Percentiles rank a stretch among this genome's conserved stretches.
These are phyloP conservation scores for Dryadomyces quercus-mongolicae DNA, from an alignment of 2,329 filamentous ascomycete genomes.

Conservation along the genomic window DNA sequence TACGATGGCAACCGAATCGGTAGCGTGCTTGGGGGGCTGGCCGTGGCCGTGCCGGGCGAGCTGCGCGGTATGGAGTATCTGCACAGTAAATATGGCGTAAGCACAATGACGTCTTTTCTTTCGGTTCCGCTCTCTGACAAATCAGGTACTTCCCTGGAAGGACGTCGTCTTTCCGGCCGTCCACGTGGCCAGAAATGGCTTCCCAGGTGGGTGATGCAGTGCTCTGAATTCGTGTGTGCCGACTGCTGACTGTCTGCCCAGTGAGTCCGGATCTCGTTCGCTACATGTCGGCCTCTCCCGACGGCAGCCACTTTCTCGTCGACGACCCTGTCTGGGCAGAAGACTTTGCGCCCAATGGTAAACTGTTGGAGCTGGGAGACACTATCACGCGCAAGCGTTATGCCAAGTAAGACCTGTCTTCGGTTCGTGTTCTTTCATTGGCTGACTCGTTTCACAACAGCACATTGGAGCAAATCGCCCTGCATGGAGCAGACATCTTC, in stretches of 20 bases:
- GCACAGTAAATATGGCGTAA: constrained; percentile 57
- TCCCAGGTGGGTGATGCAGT: constrained; percentile 22
- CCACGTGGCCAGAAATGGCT: constrained; percentile 60
- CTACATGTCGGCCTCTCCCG: constrained; percentile 46
- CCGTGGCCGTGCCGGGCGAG: constrained; percentile 61
- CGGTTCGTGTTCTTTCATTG: neutral
- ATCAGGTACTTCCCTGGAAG: constrained; percentile 47
- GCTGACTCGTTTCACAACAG: constrained; percentile 10
- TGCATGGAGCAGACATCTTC: constrained; percentile 39
- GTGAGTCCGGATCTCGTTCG: constrained; percentile 62
- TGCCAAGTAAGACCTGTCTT: constrained; percentile 32
- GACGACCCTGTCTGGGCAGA: constrained; percentile 69
- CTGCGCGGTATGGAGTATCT: constrained; percentile 68
- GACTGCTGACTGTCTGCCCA: neutral
- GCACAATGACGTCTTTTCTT: constrained; percentile 7
- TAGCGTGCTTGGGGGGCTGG: constrained; percentile 61
- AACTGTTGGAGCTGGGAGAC: constrained; percentile 58
- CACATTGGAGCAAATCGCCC: constrained; percentile 66
- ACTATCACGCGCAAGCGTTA: constrained; percentile 72
- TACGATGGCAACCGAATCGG: constrained; percentile 56
- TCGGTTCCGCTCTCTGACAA: neutral
- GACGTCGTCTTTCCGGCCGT: constrained; percentile 64
- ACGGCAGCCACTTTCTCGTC: constrained; percentile 49
- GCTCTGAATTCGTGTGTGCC: no score
- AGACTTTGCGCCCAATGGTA: constrained; percentile 77